phyloP scores from a whole-genome alignment of 2,329 filamentous ascomycete species.

The Neonectria coccinea region DNA sequence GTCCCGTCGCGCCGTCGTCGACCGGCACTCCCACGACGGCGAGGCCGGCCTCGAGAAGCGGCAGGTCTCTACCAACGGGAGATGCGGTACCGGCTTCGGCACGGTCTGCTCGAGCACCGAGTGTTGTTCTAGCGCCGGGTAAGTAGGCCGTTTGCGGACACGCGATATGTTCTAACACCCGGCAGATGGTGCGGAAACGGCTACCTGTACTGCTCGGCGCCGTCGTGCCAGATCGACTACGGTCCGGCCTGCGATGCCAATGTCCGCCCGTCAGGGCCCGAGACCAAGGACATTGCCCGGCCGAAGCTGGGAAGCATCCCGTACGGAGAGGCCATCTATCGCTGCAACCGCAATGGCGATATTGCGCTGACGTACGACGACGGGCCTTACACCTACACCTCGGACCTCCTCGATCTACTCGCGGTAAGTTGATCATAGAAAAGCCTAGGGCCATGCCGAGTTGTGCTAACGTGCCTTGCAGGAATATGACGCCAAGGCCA shows the following conservation, averaged over 20 bases:
- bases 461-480: constrained; percentile 27
- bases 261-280: constrained; percentile 60
- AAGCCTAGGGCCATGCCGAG: no score
- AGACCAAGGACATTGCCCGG: constrained; percentile 65
- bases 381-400: constrained; percentile 58
- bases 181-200: constrained; percentile 66
- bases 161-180: constrained; percentile 1
- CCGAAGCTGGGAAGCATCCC: constrained; percentile 64
- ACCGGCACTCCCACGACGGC: background rate
- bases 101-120: constrained; percentile 50
- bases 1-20: background rate
- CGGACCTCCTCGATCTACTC: constrained; percentile 55
- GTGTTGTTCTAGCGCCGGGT: constrained; percentile 60
- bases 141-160: constrained; percentile 24
- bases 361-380: constrained; percentile 62
- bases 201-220: constrained; percentile 68
- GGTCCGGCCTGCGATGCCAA: constrained; percentile 73
- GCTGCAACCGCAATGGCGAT: constrained; percentile 50
- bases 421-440: background rate
- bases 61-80: constrained; percentile 51
- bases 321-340: constrained; percentile 66
- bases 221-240: constrained; percentile 71
- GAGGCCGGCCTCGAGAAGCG: constrained; percentile 28
- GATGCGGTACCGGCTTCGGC: constrained; percentile 55
- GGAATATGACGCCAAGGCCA: constrained; percentile 52